Conservation (phyloP, 202 grass and related monocot species). For the Zizania palustris region DNA sequence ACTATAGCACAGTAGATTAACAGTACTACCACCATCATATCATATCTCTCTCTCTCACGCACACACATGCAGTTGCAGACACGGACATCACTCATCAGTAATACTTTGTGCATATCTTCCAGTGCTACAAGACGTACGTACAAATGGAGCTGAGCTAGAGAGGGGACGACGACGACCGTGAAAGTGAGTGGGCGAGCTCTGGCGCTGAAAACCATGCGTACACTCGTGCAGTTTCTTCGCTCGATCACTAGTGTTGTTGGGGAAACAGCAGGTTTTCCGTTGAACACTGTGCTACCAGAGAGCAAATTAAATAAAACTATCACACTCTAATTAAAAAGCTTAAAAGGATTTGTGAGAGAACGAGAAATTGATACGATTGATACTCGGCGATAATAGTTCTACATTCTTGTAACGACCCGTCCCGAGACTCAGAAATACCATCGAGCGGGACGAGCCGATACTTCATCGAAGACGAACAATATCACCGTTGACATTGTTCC, state of each 20-base stretch:
- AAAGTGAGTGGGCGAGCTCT: conserved; percentile 40
- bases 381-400: no score
- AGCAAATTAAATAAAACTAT: no score
- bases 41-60: neutral
- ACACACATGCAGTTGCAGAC: conserved; percentile 32
- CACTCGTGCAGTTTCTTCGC: conserved; percentile 37
- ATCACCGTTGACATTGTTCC: no score
- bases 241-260: conserved; percentile 27
- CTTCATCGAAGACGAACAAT: no score
- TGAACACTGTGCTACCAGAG: no score
- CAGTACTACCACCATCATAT: conserved; percentile 14
- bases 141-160: conserved; percentile 27
- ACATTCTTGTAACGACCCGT: no score
- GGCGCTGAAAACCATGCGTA: conserved; percentile 63
- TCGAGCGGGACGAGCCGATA: no score
- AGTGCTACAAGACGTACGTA: conserved; percentile 38
- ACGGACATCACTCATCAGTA: conserved; percentile 36
- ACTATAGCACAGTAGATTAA: neutral
- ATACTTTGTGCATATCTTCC: conserved; percentile 59
- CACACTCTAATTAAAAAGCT: no score
- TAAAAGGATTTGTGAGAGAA: no score
- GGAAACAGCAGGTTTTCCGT: no score
- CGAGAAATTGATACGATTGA: no score
- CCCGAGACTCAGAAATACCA: no score
- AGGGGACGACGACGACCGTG: neutral